Percentiles rank a stretch among this genome's conserved stretches.
phyloP scores from a whole-genome alignment of 768 basidiomycete species.

The Cystoderma amianthinum region DNA sequence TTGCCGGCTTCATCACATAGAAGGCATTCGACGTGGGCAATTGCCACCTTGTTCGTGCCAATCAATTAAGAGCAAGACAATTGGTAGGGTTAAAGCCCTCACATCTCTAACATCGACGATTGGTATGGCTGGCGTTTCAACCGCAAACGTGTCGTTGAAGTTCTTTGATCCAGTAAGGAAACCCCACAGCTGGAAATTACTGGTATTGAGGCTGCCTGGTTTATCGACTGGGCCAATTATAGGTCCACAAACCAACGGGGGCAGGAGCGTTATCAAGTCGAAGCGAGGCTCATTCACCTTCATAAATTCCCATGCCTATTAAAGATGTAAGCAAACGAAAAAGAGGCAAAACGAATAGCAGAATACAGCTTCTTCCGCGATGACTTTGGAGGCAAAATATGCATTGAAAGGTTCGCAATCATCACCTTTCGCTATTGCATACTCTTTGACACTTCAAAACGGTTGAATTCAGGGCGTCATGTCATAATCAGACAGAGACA shows the following conservation, averaged over 20 bases:
- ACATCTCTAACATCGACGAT: background rate
- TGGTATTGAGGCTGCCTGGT: background rate
- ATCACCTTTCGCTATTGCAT: background rate
- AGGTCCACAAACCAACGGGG: background rate
- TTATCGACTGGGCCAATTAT: background rate
- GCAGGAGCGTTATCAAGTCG: background rate
- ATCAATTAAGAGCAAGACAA: no score
- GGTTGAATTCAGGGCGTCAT: no score
- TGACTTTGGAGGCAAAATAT: background rate
- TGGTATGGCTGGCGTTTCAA: background rate
- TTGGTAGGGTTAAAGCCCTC: no score
- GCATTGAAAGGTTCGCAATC: background rate
- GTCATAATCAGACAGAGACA: no score
- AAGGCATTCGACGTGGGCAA: background rate
- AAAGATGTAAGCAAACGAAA: background rate
- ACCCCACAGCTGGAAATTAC: background rate
- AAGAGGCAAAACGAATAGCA: background rate
- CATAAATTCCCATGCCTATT: slow-evolving; percentile 1
- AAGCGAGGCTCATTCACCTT: background rate
- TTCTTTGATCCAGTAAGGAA: background rate
- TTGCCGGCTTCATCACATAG: background rate
- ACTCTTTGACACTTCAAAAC: background rate
- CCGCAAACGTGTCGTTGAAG: background rate
- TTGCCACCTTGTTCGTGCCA: background rate
- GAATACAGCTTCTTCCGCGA: background rate